A percentile compares a stretch with the other conserved stretches of the same genome.
Evolutionary conservation across 106 monocot genomes (phyloP).

Genomic region (Amphibolis antarctica): DNA sequence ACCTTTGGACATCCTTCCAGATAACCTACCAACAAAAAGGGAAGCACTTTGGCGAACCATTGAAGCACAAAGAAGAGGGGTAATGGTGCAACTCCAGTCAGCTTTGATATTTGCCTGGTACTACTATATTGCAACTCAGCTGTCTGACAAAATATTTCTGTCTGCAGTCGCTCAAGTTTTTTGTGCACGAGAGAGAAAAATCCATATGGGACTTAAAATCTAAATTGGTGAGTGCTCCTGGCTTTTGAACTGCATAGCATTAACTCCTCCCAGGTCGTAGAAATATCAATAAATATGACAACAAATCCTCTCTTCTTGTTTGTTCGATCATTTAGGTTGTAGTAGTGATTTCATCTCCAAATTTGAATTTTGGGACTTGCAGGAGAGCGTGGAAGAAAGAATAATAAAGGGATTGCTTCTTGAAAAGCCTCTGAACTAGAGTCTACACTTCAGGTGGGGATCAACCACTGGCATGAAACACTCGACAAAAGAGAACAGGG

Average conservation of each 20-base stretch:
- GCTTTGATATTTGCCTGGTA: neutral
- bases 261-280: too few relatives aligned
- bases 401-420: slow-evolving; percentile 5
- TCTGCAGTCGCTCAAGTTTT: slow-evolving; percentile 72
- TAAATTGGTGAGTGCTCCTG: slow-evolving; percentile 34
- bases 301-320: neutral
- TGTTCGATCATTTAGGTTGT: too few relatives aligned
- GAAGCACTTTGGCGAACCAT: slow-evolving; percentile 62
- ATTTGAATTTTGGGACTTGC: slow-evolving; percentile 11
- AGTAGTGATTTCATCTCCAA: neutral
- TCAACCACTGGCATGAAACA: neutral
- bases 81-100: slow-evolving; percentile 6
- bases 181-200: slow-evolving; percentile 40
- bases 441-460: neutral
- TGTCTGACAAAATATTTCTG: neutral
- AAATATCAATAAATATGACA: neutral
- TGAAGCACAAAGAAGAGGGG: slow-evolving; percentile 82
- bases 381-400: slow-evolving; percentile 34
- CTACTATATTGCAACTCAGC: neutral
- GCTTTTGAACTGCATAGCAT: too few relatives aligned
- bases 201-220: slow-evolving; percentile 37
- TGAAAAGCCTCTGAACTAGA: neutral
- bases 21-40: slow-evolving; percentile 60
- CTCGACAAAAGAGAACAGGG: neutral
- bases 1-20: slow-evolving; percentile 29